Percentiles rank a stretch among this genome's conserved stretches.
These are phyloP conservation scores for Verticillium dahliae DNA, from an alignment of 2,329 filamentous ascomycete species.

Conservation along the genomic window DNA sequence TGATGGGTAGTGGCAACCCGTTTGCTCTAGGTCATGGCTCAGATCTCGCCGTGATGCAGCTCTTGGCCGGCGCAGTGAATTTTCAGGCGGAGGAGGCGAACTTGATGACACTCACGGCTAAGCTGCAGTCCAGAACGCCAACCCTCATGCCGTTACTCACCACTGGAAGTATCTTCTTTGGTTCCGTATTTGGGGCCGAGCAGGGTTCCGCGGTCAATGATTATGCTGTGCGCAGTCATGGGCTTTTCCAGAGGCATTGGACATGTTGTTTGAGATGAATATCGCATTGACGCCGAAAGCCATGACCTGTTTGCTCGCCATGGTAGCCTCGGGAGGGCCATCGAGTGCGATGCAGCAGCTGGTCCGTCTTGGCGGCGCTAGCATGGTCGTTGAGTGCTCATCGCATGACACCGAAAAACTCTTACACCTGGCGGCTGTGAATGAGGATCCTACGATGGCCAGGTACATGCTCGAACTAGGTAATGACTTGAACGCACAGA, in stretches of 20 bases:
- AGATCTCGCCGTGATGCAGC: neutral
- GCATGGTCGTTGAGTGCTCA: neutral
- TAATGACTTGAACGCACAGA: neutral
- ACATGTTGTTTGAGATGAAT: neutral
- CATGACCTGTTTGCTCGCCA: neutral
- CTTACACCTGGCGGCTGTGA: neutral
- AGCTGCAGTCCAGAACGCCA: no score
- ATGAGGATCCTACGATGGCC: neutral
- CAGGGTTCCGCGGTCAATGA: neutral
- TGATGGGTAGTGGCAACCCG: no score
- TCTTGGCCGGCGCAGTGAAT: no score
- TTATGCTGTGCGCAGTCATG: neutral
- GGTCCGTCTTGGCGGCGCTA: neutral
- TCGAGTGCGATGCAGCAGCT: neutral
- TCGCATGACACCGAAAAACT: neutral
- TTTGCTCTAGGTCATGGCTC: no score
- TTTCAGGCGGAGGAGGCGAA: no score
- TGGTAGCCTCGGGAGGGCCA: neutral
- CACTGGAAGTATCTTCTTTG: no score
- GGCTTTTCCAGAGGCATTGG: neutral
- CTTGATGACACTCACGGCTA: no score
- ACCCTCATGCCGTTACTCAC: no score
- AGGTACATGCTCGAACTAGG: neutral
- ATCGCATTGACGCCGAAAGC: neutral
- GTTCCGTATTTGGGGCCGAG: no score